These are phyloP conservation scores for Cyanidiococcus yangmingshanensis DNA, from an alignment of 23 red algal genomes.

Conservation along the genomic window DNA sequence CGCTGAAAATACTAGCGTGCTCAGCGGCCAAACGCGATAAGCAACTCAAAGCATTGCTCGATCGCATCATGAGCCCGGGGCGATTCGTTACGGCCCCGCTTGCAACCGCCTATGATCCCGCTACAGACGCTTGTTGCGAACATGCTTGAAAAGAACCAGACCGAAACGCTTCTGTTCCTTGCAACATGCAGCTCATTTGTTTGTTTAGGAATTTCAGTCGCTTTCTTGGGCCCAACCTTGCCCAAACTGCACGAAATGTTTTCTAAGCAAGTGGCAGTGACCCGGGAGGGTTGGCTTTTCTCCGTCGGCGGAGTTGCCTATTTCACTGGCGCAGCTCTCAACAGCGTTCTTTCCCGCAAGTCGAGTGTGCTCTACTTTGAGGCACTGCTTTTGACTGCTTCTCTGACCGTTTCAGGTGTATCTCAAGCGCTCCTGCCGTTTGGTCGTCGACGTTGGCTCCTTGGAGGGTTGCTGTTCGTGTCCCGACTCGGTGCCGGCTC, in stretches of 20 bases:
- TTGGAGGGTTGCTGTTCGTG: background rate
- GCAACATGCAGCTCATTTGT: conserved; percentile 3
- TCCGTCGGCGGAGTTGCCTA: background rate
- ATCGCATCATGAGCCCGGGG: no score
- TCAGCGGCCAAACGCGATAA: no score
- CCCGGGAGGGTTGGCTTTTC: background rate
- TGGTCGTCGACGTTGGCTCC: background rate
- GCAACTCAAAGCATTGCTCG: no score
- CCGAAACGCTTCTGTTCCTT: background rate
- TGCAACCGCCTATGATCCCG: no score
- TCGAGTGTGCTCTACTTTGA: background rate
- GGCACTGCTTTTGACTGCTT: background rate
- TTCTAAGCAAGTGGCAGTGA: background rate
- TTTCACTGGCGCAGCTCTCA: background rate
- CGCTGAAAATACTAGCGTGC: no score
- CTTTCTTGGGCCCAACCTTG: background rate
- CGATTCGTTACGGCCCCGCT: no score
- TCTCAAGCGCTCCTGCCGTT: background rate
- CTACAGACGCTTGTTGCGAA: no score
- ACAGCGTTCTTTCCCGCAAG: background rate
- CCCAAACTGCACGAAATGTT: background rate
- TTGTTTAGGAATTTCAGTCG: conserved; percentile 1
- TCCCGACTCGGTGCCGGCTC: conserved; percentile 9
- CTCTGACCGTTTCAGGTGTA: background rate
- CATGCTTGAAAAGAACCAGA: background rate